Conservation (phyloP, 768 basidiomycete species). For the Lactifluus volemus region DNA sequence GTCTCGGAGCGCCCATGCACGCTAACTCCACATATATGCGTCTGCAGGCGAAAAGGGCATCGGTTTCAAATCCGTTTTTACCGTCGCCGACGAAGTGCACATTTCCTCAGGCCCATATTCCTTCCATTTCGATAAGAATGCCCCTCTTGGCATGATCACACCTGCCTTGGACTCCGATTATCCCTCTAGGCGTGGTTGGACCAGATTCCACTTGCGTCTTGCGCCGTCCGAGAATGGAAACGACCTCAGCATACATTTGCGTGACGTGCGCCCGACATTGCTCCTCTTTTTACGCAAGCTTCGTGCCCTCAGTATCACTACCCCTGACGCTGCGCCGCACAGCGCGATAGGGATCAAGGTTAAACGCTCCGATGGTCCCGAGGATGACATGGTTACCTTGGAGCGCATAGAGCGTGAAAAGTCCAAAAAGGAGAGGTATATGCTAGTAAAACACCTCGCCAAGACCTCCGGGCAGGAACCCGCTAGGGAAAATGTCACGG, state of each 20-base stretch:
- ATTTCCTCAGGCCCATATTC: conserved; percentile 20
- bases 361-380: conserved; percentile 1
- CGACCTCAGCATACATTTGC: conserved; percentile 15
- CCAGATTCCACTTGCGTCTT: conserved; percentile 21
- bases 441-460: conserved; percentile 14
- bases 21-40: not conserved
- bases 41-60: conserved; percentile 25
- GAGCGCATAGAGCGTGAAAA: not conserved
- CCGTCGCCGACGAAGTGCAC: conserved; percentile 22
- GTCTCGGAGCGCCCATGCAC: not conserved
- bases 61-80: conserved; percentile 27
- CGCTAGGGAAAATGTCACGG: conserved; percentile 13
- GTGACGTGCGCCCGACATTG: conserved; percentile 18
- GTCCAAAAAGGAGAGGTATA: not conserved
- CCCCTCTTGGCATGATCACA: conserved; percentile 23
- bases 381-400: not conserved
- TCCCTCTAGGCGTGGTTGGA: conserved; percentile 18
- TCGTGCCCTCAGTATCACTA: conserved; percentile 12
- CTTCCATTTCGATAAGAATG: conserved; percentile 20
- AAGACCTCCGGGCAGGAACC: conserved; percentile 12
- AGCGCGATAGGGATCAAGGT: not conserved
- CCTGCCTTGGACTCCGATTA: conserved; percentile 10
- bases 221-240: conserved; percentile 3
- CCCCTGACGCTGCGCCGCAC: not conserved
- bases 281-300: conserved; percentile 23